These are phyloP conservation scores for Tritrichomonas musculus DNA, from an alignment of 208 protist species.

Conservation along the genomic window DNA sequence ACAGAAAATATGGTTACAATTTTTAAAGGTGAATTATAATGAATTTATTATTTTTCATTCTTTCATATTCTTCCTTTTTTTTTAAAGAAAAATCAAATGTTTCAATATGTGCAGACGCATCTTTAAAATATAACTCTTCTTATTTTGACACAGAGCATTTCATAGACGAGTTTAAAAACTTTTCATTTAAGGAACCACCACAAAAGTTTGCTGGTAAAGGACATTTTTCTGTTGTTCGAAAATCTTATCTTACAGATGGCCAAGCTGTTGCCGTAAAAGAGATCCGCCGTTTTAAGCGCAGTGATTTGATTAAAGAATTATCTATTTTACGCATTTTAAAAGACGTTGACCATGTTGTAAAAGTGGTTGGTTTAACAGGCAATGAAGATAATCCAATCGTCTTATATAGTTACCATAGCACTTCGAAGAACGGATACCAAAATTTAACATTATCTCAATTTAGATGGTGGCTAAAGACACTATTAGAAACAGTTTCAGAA, in stretches of 20 bases:
- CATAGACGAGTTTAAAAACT: too few species aligned
- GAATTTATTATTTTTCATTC: too few species aligned
- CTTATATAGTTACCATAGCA: slow-evolving; percentile 7
- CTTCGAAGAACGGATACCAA: neutral
- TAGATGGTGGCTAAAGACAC: neutral
- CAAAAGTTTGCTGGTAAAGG: neutral
- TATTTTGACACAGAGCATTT: too few species aligned
- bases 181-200: too few species aligned
- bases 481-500: neutral
- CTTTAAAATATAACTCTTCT: too few species aligned
- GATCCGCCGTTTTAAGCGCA: neutral
- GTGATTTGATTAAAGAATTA: neutral
- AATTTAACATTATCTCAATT: neutral
- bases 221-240: neutral
- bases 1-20: too few species aligned
- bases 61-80: too few species aligned
- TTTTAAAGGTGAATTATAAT: too few species aligned
- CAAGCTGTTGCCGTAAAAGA: neutral
- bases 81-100: too few species aligned
- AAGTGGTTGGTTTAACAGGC: neutral
- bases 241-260: neutral
- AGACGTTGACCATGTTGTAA: neutral
- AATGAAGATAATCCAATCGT: neutral
- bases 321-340: neutral
- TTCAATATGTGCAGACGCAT: too few species aligned